These are phyloP conservation scores for Yamadazyma tumulicola DNA, from an alignment of 805 yeast genomes.

Conservation along the genomic window DNA sequence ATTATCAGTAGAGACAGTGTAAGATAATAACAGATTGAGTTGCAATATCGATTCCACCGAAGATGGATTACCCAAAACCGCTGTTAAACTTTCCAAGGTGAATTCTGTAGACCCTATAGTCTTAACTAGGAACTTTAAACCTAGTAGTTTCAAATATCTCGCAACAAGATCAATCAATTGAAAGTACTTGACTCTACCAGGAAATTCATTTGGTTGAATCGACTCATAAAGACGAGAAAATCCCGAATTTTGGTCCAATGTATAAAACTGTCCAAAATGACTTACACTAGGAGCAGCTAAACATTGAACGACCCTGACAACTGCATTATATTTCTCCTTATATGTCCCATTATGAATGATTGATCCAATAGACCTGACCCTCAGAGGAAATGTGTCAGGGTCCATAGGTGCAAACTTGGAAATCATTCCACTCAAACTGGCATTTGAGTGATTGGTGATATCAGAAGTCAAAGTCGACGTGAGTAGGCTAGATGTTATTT, in stretches of 20 bases:
- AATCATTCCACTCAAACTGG: not conserved
- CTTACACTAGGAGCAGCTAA: constrained; percentile 1
- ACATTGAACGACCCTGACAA: constrained; percentile 3
- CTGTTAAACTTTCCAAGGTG: not conserved
- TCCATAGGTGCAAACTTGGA: not conserved
- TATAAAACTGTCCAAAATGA: not conserved
- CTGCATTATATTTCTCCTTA: constrained; percentile 22
- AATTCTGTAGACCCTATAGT: constrained; percentile 5
- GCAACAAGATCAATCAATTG: constrained; percentile 5
- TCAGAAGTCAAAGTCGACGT: not conserved
- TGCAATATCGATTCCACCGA: not conserved
- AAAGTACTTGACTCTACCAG: constrained; percentile 7
- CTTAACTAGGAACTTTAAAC: constrained; percentile 9
- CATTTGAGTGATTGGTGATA: not conserved
- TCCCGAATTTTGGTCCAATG: constrained; percentile 3
- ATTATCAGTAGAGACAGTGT: not conserved
- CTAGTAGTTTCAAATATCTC: constrained; percentile 6
- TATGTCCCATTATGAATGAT: constrained; percentile 25
- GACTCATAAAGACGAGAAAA: constrained; percentile 2
- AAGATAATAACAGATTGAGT: constrained; percentile 3
- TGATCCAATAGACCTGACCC: constrained; percentile 12
- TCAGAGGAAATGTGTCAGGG: constrained; percentile 3
- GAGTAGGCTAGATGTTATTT: not conserved
- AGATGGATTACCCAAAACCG: not conserved
- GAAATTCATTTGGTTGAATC: not conserved